Percentiles rank a stretch among this genome's conserved stretches.
Evolutionary conservation across 192 early-diverging fungal genomes (phyloP).

Genomic region (Backusella westeae): DNA sequence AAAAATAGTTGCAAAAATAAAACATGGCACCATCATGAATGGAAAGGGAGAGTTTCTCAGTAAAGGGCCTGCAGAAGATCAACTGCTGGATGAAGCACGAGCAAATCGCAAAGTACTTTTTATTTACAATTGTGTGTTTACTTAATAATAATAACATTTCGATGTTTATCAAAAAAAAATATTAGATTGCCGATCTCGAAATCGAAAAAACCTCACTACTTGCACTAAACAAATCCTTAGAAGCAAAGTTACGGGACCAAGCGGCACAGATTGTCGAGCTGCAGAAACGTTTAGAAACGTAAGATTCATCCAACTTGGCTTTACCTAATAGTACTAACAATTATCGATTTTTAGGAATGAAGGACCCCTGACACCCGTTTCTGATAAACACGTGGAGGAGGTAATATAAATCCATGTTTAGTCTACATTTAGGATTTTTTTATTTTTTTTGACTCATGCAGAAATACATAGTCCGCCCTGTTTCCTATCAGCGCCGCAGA

Average conservation of each 20-base stretch:
- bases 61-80: conserved; percentile 15
- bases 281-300: conserved; percentile 25
- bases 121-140: background rate
- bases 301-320: background rate
- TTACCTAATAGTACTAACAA: background rate
- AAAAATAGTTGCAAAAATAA: conserved; percentile 30
- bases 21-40: conserved; percentile 39
- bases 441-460: background rate
- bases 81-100: conserved; percentile 25
- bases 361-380: conserved; percentile 27
- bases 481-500: background rate
- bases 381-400: conserved; percentile 22
- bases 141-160: background rate
- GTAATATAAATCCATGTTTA: conserved; percentile 14
- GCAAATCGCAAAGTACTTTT: conserved; percentile 25
- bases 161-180: background rate
- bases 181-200: conserved; percentile 31
- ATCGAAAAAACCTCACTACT: conserved; percentile 27
- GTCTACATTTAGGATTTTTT: conserved; percentile 5
- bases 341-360: conserved; percentile 20
- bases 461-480: background rate
- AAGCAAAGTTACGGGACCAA: conserved; percentile 16
- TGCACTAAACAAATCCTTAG: conserved; percentile 19
- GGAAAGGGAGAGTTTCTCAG: conserved; percentile 31
- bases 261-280: conserved; percentile 20